Evolutionary conservation across 1,284 basidiomycete genomes (phyloP).

Genomic region (Cerioporus squamosus): DNA sequence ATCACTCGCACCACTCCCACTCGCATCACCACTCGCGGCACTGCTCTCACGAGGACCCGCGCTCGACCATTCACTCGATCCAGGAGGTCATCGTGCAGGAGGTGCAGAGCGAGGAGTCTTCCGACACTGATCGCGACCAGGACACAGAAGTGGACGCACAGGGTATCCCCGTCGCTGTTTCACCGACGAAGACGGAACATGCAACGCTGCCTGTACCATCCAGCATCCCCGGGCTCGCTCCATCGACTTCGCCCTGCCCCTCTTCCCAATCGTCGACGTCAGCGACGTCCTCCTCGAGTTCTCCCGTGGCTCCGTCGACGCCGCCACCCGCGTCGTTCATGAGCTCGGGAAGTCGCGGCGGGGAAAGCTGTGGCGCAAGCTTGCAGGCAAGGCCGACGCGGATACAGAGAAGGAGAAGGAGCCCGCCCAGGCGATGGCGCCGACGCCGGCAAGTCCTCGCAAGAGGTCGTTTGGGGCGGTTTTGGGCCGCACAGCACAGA

Average conservation of each 20-base stretch:
- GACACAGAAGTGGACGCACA: neutral
- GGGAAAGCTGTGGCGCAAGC: conserved; percentile 23
- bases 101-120: conserved; percentile 2
- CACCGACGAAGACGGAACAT: conserved; percentile 1
- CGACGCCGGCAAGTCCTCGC: conserved; percentile 5
- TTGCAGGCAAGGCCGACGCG: conserved; percentile 21
- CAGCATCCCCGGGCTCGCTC: neutral
- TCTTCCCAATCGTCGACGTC: conserved; percentile 20
- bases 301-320: conserved; percentile 16
- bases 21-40: conserved; percentile 9
- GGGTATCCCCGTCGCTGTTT: conserved; percentile 8
- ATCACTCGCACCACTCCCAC: conserved; percentile 13
- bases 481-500: conserved; percentile 12
- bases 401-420: conserved; percentile 18
- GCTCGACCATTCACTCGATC: conserved; percentile 18
- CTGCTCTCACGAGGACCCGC: conserved; percentile 17
- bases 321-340: conserved; percentile 8
- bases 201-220: conserved; percentile 11
- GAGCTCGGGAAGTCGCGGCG: conserved; percentile 12
- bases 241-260: conserved; percentile 21
- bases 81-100: conserved; percentile 12
- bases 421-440: neutral
- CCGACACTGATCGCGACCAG: conserved; percentile 8
- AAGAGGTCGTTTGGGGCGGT: conserved; percentile 24
- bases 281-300: conserved; percentile 15